Percentiles rank a stretch among this genome's conserved stretches.
Conservation (phyloP, 208 protist species). For the Acanthamoeba healyi region DNA sequence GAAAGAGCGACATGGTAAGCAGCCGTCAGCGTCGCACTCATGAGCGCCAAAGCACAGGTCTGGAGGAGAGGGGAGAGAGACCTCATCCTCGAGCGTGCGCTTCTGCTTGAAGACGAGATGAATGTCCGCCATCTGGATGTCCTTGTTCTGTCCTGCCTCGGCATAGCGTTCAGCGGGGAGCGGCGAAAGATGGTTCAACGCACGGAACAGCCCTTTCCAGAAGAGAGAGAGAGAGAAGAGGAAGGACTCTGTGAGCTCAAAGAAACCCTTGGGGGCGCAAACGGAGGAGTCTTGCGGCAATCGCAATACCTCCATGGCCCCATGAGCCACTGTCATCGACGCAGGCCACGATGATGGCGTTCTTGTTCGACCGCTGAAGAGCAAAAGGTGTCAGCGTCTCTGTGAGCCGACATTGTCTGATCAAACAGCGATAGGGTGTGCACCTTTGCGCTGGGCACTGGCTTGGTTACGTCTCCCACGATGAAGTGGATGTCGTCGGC, state of each 20-base stretch:
- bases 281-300: too few species aligned
- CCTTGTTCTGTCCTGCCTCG: constrained; percentile 20
- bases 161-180: background rate
- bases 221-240: background rate
- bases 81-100: background rate
- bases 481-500: constrained; percentile 60
- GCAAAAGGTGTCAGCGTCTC: background rate
- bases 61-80: too few species aligned
- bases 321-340: constrained; percentile 39
- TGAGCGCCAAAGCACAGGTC: background rate
- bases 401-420: too few species aligned
- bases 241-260: background rate
- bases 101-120: constrained; percentile 26
- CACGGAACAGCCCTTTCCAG: constrained; percentile 46
- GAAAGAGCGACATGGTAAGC: too few species aligned
- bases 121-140: constrained; percentile 29
- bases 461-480: constrained; percentile 51
- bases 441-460: background rate
- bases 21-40: background rate
- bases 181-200: constrained; percentile 15
- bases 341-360: constrained; percentile 32
- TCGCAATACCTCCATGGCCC: constrained; percentile 25
- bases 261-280: background rate
- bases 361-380: background rate
- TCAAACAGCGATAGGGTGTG: too few species aligned